A percentile compares a stretch with the other conserved stretches of the same genome.
These are phyloP conservation scores for Castanea sativa DNA, from an alignment of 306 rosid genomes.

Conservation along the genomic window DNA sequence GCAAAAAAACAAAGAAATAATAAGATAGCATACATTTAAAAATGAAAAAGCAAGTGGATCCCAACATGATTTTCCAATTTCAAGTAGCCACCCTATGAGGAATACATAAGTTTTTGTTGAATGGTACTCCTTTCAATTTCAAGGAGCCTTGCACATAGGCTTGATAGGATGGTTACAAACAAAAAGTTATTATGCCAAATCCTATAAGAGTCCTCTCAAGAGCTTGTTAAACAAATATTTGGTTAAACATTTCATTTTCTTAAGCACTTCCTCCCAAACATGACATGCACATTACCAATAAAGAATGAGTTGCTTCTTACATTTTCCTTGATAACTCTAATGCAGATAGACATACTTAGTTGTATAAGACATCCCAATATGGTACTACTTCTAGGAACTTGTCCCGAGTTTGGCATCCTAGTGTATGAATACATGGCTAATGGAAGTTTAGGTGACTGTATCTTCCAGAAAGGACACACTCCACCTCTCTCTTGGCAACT, in stretches of 20 bases:
- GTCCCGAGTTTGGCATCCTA: conserved; percentile 81
- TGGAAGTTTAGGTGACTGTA: conserved; percentile 85
- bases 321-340: background rate
- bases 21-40: background rate
- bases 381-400: conserved; percentile 95
- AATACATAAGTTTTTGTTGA: background rate
- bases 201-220: background rate
- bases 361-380: conserved; percentile 94
- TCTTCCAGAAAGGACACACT: conserved; percentile 42
- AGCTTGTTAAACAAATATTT: background rate
- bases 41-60: background rate
- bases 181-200: background rate
- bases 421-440: conserved; percentile 89
- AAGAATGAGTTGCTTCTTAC: background rate
- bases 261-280: background rate
- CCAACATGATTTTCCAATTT: too few relatives aligned
- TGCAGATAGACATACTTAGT: conserved; percentile 86
- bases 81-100: too few relatives aligned
- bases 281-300: background rate
- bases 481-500: conserved; percentile 58
- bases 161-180: background rate
- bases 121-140: background rate
- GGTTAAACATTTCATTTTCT: background rate
- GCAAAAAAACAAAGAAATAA: background rate
- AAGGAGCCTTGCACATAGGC: background rate